Evolutionary conservation across 352 stramenopile species (phyloP).

Genomic region (Globisporangium alternatum): DNA sequence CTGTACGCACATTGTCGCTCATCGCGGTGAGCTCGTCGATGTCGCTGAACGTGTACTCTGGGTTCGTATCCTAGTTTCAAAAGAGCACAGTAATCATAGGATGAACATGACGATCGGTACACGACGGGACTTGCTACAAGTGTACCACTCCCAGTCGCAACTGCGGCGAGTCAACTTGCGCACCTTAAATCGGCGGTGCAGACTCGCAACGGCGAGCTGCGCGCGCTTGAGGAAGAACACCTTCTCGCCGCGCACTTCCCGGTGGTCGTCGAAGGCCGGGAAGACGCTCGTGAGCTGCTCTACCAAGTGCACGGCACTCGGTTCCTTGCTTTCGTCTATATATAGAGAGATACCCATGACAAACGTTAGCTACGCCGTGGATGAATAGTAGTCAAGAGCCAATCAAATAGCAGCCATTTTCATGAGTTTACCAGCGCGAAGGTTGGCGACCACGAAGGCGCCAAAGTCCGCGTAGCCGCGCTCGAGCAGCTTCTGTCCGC

Average conservation of each 20-base stretch:
- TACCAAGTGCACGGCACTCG: conserved; percentile 54
- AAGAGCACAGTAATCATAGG: neutral
- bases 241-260: conserved; percentile 38
- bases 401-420: neutral
- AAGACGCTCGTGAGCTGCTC: conserved; percentile 55
- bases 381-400: neutral
- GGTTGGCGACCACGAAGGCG: conserved; percentile 66
- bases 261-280: conserved; percentile 69
- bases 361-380: neutral
- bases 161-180: too few species aligned
- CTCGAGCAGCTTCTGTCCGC: conserved; percentile 53
- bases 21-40: conserved; percentile 61
- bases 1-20: conserved; percentile 56
- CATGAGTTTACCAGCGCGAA: conserved; percentile 18
- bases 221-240: conserved; percentile 72
- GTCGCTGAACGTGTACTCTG: conserved; percentile 52
- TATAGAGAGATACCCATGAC: neutral
- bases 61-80: conserved; percentile 35
- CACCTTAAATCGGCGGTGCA: conserved; percentile 74
- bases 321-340: conserved; percentile 16
- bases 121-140: too few species aligned
- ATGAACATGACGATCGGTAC: too few species aligned
- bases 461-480: conserved; percentile 60
- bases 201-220: conserved; percentile 46
- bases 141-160: too few species aligned